Evolutionary conservation across 345 rosid species (phyloP).

Genomic region (Eucalyptus decipiens): DNA sequence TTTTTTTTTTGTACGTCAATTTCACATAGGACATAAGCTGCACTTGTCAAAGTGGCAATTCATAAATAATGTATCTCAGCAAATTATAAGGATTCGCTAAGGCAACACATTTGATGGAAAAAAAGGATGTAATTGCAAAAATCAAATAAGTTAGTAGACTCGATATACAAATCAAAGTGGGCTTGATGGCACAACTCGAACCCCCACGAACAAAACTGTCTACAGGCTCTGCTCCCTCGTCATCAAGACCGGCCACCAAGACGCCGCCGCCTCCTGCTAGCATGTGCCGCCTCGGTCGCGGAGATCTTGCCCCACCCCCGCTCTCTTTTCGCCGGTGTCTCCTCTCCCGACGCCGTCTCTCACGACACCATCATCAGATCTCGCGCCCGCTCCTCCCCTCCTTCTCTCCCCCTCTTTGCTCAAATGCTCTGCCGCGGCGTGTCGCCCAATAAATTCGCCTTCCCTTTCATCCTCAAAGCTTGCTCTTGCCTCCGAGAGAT

Average conservation of each 20-base stretch:
- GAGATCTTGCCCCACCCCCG: constrained; percentile 8
- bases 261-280: not conserved
- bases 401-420: too few species aligned
- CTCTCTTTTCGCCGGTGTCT: constrained; percentile 3
- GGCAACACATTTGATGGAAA: not conserved
- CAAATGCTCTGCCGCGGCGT: too few species aligned
- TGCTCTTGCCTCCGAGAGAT: constrained; percentile 9
- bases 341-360: constrained; percentile 17
- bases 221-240: constrained; percentile 8
- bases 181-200: not conserved
- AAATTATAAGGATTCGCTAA: accelerated
- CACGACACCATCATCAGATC: constrained; percentile 33
- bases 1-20: too few species aligned
- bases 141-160: not conserved
- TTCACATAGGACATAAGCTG: not conserved
- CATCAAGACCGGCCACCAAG: constrained; percentile 5
- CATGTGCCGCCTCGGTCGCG: constrained; percentile 9
- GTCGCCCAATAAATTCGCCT: too few species aligned
- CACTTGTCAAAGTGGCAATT: not conserved
- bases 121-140: not conserved
- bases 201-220: not conserved
- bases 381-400: constrained; percentile 13
- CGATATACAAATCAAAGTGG: not conserved
- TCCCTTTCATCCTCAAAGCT: constrained; percentile 30
- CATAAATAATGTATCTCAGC: not conserved